phyloP scores from a whole-genome alignment of 768 basidiomycete genomes.

The Pleurotus platypus region DNA sequence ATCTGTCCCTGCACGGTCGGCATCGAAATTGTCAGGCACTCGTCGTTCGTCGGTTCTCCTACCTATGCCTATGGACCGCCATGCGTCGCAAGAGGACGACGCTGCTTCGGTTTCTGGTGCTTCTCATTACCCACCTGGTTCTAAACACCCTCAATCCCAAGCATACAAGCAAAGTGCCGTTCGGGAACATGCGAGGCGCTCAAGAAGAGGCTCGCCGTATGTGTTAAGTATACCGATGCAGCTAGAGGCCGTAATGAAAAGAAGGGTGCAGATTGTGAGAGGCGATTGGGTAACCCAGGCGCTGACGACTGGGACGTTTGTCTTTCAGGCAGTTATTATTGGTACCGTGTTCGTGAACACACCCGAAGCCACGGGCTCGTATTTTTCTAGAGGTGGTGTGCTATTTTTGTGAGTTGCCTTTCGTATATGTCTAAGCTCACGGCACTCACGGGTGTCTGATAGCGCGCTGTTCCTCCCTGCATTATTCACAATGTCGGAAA shows the following conservation, averaged over 20 bases:
- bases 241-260: conserved; percentile 36
- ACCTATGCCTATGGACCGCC: too few species aligned
- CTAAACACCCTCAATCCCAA: conserved; percentile 10
- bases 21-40: too few species aligned
- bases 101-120: neutral
- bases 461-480: conserved; percentile 30
- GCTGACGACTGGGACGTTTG: conserved; percentile 24
- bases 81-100: too few species aligned
- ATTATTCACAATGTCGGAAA: conserved; percentile 38
- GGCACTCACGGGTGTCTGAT: too few species aligned
- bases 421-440: neutral
- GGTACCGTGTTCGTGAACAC: conserved; percentile 62
- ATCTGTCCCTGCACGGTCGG: too few species aligned
- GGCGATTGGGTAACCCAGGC: conserved; percentile 28
- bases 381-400: conserved; percentile 69
- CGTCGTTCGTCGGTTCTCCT: too few species aligned
- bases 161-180: conserved; percentile 42
- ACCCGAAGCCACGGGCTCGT: conserved; percentile 50
- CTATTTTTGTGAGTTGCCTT: conserved; percentile 56
- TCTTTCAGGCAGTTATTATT: conserved; percentile 38
- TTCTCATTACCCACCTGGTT: neutral
- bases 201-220: conserved; percentile 27
- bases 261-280: conserved; percentile 38
- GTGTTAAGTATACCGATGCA: conserved; percentile 39
- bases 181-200: conserved; percentile 50